Conservation (phyloP, 768 basidiomycete genomes). For the Lentinula sp. region DNA sequence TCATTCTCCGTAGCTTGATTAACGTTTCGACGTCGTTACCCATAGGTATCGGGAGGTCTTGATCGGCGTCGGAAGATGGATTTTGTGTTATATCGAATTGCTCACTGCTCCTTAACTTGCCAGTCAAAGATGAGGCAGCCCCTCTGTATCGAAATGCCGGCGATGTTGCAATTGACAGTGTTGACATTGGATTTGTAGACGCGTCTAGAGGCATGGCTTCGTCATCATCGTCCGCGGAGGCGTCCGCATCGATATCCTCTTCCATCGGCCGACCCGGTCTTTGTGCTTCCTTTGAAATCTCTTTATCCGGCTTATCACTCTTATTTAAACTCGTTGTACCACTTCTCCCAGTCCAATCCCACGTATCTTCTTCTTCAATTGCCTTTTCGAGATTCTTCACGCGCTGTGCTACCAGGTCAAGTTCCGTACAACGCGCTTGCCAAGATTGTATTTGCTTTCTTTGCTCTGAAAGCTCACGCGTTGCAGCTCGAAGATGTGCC, state of each 20-base stretch:
- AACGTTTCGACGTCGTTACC: constrained; percentile 54
- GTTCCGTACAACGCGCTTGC: constrained; percentile 67
- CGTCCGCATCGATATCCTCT: constrained; percentile 8
- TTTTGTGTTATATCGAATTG: constrained; percentile 27
- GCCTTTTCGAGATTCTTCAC: constrained; percentile 82
- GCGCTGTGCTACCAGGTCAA: constrained; percentile 78
- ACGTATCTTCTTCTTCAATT: constrained; percentile 67
- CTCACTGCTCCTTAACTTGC: constrained; percentile 59
- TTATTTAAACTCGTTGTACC: background rate
- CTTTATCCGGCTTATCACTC: background rate
- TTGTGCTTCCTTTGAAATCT: constrained; percentile 20
- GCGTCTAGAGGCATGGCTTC: constrained; percentile 5
- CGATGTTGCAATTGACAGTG: background rate
- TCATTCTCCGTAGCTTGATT: constrained; percentile 68
- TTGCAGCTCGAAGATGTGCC: constrained; percentile 81
- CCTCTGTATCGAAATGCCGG: constrained; percentile 73
- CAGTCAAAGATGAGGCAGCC: constrained; percentile 57
- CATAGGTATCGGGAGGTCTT: constrained; percentile 67
- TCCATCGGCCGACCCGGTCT: constrained; percentile 39
- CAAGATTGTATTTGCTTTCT: constrained; percentile 77
- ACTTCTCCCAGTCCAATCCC: constrained; percentile 83
- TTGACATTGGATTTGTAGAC: background rate
- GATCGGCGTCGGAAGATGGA: constrained; percentile 51
- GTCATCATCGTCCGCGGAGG: constrained; percentile 9
- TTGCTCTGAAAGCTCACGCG: constrained; percentile 85